phyloP scores from a whole-genome alignment of 768 basidiomycete genomes.

The Boletus patriciae region DNA sequence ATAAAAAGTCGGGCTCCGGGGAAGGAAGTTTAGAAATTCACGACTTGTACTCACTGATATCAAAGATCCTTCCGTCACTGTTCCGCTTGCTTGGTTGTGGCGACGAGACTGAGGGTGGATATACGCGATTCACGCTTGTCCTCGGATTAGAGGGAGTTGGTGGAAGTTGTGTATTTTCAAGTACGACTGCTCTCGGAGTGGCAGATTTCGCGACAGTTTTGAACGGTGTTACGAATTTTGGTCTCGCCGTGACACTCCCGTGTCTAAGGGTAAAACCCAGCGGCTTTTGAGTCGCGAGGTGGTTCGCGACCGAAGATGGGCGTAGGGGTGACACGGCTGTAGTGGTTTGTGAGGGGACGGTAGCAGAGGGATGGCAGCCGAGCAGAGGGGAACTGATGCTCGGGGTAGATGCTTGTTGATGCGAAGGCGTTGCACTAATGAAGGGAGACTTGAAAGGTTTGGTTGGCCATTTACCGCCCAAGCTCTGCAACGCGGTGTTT shows the following conservation, averaged over 20 bases:
- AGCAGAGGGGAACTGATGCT: constrained; percentile 24
- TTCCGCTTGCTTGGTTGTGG: constrained; percentile 9
- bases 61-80: constrained; percentile 31
- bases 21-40: neutral
- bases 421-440: constrained; percentile 20
- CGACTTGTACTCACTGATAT: constrained; percentile 41
- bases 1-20: neutral
- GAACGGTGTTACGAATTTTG: constrained; percentile 62
- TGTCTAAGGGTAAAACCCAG: constrained; percentile 25
- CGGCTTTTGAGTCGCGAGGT: constrained; percentile 15
- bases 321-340: constrained; percentile 37
- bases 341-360: constrained; percentile 11
- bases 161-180: constrained; percentile 1
- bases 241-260: constrained; percentile 33
- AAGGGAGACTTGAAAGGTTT: constrained; percentile 52
- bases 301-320: constrained; percentile 27
- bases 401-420: constrained; percentile 31
- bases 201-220: constrained; percentile 52
- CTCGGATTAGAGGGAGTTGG: neutral
- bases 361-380: neutral
- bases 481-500: constrained; percentile 11
- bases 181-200: constrained; percentile 19
- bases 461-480: constrained; percentile 14
- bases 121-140: constrained; percentile 15
- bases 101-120: constrained; percentile 23